Evolutionary conservation across 1,284 basidiomycete species (phyloP).

Genomic region (Microstroma glucosiphilum): DNA sequence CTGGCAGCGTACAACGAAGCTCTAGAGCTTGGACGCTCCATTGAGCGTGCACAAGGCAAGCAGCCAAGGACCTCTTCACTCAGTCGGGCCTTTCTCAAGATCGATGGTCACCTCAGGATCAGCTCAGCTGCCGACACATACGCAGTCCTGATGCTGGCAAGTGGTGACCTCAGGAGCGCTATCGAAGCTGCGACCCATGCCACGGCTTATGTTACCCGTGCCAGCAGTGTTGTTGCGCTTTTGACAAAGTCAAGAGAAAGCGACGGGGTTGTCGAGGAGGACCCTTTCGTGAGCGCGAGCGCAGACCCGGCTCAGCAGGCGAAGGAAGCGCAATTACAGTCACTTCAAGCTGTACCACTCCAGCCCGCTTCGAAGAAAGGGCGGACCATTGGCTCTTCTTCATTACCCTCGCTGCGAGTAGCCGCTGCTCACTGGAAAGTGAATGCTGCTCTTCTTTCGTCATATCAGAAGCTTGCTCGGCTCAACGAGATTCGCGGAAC

Average conservation of each 20-base stretch:
- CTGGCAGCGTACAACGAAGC: too few relatives aligned
- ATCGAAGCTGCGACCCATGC: neutral
- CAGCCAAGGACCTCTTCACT: too few relatives aligned
- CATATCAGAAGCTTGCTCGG: constrained; percentile 24
- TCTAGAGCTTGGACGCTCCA: too few relatives aligned
- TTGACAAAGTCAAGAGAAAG: neutral
- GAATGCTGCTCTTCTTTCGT: constrained; percentile 1
- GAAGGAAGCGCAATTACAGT: too few relatives aligned
- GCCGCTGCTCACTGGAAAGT: constrained; percentile 4
- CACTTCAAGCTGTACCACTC: too few relatives aligned
- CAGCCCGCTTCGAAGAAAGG: too few relatives aligned
- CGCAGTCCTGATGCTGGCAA: neutral
- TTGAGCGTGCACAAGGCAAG: too few relatives aligned
- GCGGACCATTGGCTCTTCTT: too few relatives aligned
- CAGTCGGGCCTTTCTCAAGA: neutral
- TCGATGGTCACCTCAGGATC: neutral
- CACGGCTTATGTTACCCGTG: neutral
- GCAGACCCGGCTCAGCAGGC: too few relatives aligned
- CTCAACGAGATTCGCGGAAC: constrained; percentile 38
- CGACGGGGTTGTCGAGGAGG: neutral
- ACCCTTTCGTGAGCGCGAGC: too few relatives aligned
- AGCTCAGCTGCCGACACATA: neutral
- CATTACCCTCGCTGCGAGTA: neutral
- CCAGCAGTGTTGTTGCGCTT: neutral
- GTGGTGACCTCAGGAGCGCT: neutral